phyloP scores from a whole-genome alignment of 495 filamentous ascomycete species.

The Penicillium desertorum region DNA sequence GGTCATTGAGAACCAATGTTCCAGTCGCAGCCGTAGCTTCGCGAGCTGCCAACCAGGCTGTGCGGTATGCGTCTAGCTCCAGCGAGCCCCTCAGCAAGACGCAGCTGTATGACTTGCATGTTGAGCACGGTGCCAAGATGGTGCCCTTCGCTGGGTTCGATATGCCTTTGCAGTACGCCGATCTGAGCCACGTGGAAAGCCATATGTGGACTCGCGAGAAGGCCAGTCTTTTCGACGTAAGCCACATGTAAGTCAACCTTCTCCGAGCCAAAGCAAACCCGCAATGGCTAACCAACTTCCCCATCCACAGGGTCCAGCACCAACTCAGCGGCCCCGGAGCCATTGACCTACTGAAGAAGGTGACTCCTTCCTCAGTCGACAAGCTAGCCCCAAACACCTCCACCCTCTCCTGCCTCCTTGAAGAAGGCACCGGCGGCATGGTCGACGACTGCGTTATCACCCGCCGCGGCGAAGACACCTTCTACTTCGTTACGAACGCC shows the following conservation, averaged over 20 bases:
- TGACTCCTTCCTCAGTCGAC: constrained; percentile 71
- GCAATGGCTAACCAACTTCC: constrained; percentile 16
- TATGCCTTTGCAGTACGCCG: constrained; percentile 89
- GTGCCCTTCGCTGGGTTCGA: constrained; percentile 92
- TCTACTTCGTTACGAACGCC: constrained; percentile 97
- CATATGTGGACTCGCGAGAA: constrained; percentile 86
- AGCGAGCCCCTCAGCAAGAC: constrained; percentile 61
- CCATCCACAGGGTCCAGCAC: constrained; percentile 59
- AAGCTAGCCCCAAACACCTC: constrained; percentile 59
- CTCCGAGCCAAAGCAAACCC: not conserved
- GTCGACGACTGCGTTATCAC: constrained; percentile 93
- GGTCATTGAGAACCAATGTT: constrained; percentile 20
- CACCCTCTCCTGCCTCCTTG: constrained; percentile 79
- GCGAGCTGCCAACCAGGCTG: constrained; percentile 20
- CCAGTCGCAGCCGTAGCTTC: constrained; percentile 19
- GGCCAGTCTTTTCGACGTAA: constrained; percentile 85
- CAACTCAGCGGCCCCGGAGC: constrained; percentile 76
- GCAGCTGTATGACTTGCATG: constrained; percentile 79
- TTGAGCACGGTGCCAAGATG: constrained; percentile 82
- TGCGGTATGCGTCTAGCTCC: constrained; percentile 62
- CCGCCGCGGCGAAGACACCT: constrained; percentile 61
- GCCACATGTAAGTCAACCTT: constrained; percentile 49
- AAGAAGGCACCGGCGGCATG: constrained; percentile 79
- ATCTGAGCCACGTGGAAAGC: constrained; percentile 70
- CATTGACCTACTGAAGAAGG: constrained; percentile 68